Conservation (phyloP, 805 yeast species). For the Barnettozyma sp. region DNA sequence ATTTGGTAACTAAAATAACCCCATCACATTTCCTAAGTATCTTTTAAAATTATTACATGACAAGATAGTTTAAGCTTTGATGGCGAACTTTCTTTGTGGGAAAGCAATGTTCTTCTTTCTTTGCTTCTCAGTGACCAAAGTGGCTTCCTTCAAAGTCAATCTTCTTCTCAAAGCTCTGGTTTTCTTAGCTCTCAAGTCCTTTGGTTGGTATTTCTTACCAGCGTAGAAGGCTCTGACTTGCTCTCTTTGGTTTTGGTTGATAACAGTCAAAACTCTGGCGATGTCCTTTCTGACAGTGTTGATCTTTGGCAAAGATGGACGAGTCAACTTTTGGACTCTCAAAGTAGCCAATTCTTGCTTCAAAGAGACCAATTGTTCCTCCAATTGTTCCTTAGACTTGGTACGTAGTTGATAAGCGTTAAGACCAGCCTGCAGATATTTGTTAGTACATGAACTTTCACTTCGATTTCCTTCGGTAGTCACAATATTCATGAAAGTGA, state of each 20-base stretch:
- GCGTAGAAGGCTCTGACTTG: conserved; percentile 91
- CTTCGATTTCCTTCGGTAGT: too few relatives aligned
- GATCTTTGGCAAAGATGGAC: conserved; percentile 92
- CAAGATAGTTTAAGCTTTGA: conserved; percentile 72
- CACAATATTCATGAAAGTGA: too few relatives aligned
- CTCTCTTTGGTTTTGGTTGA: conserved; percentile 94
- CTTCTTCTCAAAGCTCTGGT: conserved; percentile 99
- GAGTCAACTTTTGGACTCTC: conserved; percentile 91
- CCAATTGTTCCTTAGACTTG: conserved; percentile 95
- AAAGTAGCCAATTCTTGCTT: conserved; percentile 94
- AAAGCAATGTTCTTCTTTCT: conserved; percentile 88
- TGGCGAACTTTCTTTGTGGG: conserved; percentile 98
- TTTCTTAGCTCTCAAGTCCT: conserved; percentile 98
- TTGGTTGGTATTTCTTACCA: conserved; percentile 93
- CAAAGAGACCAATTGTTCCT: conserved; percentile 87
- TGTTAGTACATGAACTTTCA: conserved; percentile 22
- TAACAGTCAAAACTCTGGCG: conserved; percentile 96
- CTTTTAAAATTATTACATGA: conserved; percentile 7
- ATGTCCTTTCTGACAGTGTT: conserved; percentile 96
- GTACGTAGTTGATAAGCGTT: conserved; percentile 95
- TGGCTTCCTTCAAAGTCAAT: conserved; percentile 81
- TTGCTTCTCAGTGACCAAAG: conserved; percentile 78
- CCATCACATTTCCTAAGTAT: conserved; percentile 26
- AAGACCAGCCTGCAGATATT: conserved; percentile 68
- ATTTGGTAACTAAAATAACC: conserved; percentile 16